Evolutionary conservation across 768 basidiomycete genomes (phyloP).

Genomic region (Hortiboletus campestris): DNA sequence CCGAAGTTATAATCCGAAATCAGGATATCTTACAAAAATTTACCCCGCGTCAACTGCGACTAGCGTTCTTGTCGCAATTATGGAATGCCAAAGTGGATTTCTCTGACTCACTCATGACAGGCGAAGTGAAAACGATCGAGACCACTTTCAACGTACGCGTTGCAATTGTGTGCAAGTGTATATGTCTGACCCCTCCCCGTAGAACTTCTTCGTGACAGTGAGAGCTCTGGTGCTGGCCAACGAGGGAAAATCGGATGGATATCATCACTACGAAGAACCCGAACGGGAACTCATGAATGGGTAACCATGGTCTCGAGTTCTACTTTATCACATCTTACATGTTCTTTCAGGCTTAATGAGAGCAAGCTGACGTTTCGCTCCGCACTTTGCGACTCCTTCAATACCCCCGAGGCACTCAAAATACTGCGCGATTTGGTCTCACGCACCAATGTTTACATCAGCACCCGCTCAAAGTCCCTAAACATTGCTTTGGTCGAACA

Average conservation of each 20-base stretch:
- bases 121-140: constrained; percentile 86
- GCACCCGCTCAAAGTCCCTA: constrained; percentile 51
- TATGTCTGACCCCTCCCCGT: constrained; percentile 6
- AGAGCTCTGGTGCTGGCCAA: constrained; percentile 71
- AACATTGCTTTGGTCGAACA: constrained; percentile 66
- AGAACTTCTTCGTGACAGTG: constrained; percentile 94
- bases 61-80: constrained; percentile 85
- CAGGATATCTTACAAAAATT: constrained; percentile 86
- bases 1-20: constrained; percentile 7
- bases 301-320: constrained; percentile 38
- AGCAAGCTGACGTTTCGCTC: constrained; percentile 77
- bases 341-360: constrained; percentile 57
- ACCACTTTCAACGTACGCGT: constrained; percentile 74
- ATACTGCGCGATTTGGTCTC: constrained; percentile 80
- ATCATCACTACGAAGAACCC: constrained; percentile 59
- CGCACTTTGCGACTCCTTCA: constrained; percentile 95
- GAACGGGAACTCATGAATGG: constrained; percentile 68
- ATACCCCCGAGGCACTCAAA: constrained; percentile 82
- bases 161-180: background rate
- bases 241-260: constrained; percentile 51
- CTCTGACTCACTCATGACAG: constrained; percentile 84
- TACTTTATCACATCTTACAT: constrained; percentile 10
- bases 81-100: constrained; percentile 97
- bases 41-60: constrained; percentile 82
- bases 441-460: constrained; percentile 86